Evolutionary conservation across 1,139 yeast species (phyloP).

Genomic region (Taiozyma onychis): DNA sequence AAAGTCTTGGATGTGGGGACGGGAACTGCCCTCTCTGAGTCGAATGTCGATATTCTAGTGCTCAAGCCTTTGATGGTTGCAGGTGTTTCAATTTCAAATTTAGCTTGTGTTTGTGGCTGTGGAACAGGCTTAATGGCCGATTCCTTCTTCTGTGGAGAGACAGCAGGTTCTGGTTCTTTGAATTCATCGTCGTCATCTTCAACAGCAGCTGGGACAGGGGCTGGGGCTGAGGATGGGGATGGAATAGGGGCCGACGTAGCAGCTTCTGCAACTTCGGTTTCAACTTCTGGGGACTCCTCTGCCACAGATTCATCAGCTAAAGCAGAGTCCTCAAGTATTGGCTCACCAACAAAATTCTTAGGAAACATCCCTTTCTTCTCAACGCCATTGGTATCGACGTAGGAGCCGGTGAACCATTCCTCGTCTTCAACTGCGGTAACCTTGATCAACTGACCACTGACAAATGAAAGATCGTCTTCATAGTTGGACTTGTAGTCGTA

Average conservation of each 20-base stretch:
- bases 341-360: constrained; percentile 60
- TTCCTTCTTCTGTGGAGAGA: background rate
- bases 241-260: background rate
- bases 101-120: constrained; percentile 1
- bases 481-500: constrained; percentile 72
- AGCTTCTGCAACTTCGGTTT: background rate
- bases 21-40: constrained; percentile 12
- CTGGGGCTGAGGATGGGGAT: background rate
- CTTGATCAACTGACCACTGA: constrained; percentile 59
- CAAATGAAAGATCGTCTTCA: constrained; percentile 77
- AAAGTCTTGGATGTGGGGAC: constrained; percentile 18
- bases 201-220: background rate
- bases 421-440: constrained; percentile 80
- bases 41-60: constrained; percentile 14
- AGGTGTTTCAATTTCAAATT: constrained; percentile 3
- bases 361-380: constrained; percentile 76
- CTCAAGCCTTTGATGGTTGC: constrained; percentile 5
- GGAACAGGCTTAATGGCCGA: constrained; percentile 1
- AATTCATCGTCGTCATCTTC: constrained; percentile 1
- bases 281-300: background rate
- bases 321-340: constrained; percentile 2
- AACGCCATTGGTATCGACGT: constrained; percentile 35
- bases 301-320: constrained; percentile 1
- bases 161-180: background rate
- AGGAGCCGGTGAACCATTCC: constrained; percentile 83